Percentiles rank a stretch among this genome's conserved stretches.
Evolutionary conservation across 2,329 filamentous ascomycete species (phyloP).

Genomic region (Colletotrichum sp.): DNA sequence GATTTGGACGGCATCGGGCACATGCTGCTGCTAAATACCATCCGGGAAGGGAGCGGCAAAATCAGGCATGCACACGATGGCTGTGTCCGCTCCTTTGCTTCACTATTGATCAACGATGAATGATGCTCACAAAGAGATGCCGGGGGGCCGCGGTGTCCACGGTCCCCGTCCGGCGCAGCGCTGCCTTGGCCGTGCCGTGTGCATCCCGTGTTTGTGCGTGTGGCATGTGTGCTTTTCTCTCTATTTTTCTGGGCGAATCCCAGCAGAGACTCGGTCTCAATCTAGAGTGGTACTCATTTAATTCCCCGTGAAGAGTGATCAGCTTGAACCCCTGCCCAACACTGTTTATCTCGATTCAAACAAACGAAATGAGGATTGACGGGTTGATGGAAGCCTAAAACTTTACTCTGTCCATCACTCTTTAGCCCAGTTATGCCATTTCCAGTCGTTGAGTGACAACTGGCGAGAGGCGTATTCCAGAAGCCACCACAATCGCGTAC

Average conservation of each 20-base stretch:
- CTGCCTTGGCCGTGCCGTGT: neutral
- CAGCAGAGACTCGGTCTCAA: neutral
- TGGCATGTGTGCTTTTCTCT: neutral
- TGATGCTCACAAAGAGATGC: neutral
- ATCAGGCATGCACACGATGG: neutral
- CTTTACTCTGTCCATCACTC: neutral
- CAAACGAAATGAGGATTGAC: constrained; percentile 17
- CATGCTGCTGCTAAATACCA: neutral
- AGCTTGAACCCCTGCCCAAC: neutral
- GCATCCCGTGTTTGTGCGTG: neutral
- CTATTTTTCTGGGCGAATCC: neutral
- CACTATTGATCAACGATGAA: neutral
- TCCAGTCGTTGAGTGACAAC: neutral
- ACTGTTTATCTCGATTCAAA: neutral
- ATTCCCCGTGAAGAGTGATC: neutral
- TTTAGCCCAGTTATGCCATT: neutral
- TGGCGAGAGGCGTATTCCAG: neutral
- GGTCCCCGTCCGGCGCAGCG: neutral
- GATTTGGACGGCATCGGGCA: neutral
- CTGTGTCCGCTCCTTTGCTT: neutral
- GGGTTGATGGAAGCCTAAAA: neutral
- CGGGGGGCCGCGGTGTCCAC: neutral
- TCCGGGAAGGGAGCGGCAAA: neutral
- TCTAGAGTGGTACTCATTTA: neutral
- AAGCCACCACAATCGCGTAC: neutral